Base-by-base conservation (phyloP, 306 rosid genomes). In the Coriaria nepalensis region DNA sequence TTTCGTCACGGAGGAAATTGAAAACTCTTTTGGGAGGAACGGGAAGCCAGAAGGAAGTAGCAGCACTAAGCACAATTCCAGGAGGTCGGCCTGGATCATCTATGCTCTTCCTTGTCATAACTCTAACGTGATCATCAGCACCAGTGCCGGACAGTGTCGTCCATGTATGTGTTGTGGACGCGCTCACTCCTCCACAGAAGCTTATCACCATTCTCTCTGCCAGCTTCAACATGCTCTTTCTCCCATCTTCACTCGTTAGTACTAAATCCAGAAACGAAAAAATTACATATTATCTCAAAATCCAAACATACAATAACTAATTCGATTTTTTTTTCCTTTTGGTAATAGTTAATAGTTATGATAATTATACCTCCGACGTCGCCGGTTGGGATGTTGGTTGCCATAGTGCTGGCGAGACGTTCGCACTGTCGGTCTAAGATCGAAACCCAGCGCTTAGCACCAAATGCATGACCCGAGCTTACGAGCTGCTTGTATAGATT, bases 131-230 rank as follows among this genome's bases (percentile, higher is more conserved):
- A 20, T 92, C 98, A 60, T 92, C 96, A 0, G 96, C 93, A 5
- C 96, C 96, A 0, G 96, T 86, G 13, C 98, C 98, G 0, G 93
- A 73, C 0, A 86, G 62, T 4, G 96, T 86, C 0, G 98, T 92
- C 98, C 98, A 92, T 6, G 96, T 82, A 57, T 82, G 94, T 13
- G 98, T 80, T 9, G 96, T 92, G 0, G 98, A 85, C 32, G 94
- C 98, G 38, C 98, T 82, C 77, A 86, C 98, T 59, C 98, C 98
- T 10, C 77, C 86, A 35, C 98, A 92, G 52, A 92, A 92, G 66
- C 98, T 86, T 50, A 86, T 79, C 2, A 82, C 94, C 98, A 92
- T 92, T 43, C 98, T 85, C 74, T 92, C 98, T 0, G 98, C 98
- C 29, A 92, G 65, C 52, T 92, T 92, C 74, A 92, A 13, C 94